Base-by-base conservation (phyloP, 176 grass and related monocot species). In the Phoenix dactylifera region DNA sequence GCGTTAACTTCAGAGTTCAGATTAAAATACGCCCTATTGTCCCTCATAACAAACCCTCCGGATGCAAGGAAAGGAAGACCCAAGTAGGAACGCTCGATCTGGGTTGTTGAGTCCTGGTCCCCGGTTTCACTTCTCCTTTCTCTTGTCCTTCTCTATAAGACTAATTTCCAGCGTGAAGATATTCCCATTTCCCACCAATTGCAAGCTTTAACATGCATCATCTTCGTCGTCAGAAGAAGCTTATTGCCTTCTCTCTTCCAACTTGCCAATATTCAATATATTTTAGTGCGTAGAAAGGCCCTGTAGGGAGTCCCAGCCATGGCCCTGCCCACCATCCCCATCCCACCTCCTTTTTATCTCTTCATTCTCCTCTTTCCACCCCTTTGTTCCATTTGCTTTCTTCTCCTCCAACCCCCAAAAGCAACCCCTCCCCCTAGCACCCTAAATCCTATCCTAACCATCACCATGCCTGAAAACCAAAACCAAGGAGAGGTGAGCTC, bases 401-500 rank as follows among this genome's bases (percentile, higher is more conserved):
- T 54, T 72, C 51, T 16, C 51, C 26, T 71, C n/a, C 18, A 18
- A 22, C 18, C 16, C 58, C 51, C 22, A 39, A 6, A 63, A 44
- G 0, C 17, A 18, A 20, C 23, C 18, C 7, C 16, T 16, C 5
- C 39, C 5, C 15, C 22, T 55, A 3, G 1, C 16, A 12, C 6
- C 16, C 26, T 3, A 15, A 3, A 0, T 3, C 16, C 15, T 55
- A 18, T 17, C 28, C 51, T 18, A 9, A 3, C 23, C 29, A 24
- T 2, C 26, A 49, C 19, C 59, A 73, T 73, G 70, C 51, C 26
- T 24, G 51, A 73, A 53, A 73, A 15, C 4, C 50, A 55, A 35
- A 73, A 63, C 26, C 70, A 55, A 63, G 70, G 26, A 35, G 28
- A 73, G 15, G 70, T 72, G 7, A 20, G 24, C 48, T 52, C 48